These are phyloP conservation scores for Exophiala alcalophila DNA, from an alignment of 2,329 filamentous ascomycete genomes.

Conservation along the genomic window DNA sequence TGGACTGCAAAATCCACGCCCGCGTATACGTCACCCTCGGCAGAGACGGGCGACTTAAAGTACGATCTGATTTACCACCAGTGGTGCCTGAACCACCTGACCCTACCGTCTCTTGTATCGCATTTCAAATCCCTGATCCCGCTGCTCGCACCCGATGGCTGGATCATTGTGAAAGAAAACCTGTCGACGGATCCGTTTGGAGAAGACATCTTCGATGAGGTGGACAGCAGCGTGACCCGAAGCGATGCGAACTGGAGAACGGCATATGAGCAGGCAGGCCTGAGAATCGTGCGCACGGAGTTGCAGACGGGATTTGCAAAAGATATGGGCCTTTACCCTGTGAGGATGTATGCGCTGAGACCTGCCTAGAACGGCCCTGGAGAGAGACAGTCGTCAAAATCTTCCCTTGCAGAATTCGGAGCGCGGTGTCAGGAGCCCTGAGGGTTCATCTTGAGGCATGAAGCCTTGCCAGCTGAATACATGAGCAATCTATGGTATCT, in stretches of 20 bases:
- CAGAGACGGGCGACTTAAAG: constrained; percentile 63
- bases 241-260: constrained; percentile 67
- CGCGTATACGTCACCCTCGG: constrained; percentile 58
- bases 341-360: constrained; percentile 74
- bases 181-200: constrained; percentile 53
- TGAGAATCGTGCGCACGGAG: constrained; percentile 68
- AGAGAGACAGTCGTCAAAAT: no score
- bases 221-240: constrained; percentile 75
- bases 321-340: constrained; percentile 61
- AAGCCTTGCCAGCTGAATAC: no score
- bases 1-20: constrained; percentile 17
- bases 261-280: constrained; percentile 66
- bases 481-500: no score
- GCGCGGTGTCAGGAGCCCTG: no score
- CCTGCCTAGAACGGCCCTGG: no score
- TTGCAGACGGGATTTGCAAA: constrained; percentile 69
- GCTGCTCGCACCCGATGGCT: constrained; percentile 43
- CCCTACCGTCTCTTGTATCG: constrained; percentile 65
- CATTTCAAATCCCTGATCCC: constrained; percentile 63
- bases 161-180: constrained; percentile 80
- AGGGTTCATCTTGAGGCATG: no score
- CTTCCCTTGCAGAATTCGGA: no score
- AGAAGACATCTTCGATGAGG: constrained; percentile 69
- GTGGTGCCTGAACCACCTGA: constrained; percentile 84
- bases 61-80: constrained; percentile 89